Base-by-base conservation (phyloP, 768 basidiomycete species). In the Tephrocybe sp. region DNA sequence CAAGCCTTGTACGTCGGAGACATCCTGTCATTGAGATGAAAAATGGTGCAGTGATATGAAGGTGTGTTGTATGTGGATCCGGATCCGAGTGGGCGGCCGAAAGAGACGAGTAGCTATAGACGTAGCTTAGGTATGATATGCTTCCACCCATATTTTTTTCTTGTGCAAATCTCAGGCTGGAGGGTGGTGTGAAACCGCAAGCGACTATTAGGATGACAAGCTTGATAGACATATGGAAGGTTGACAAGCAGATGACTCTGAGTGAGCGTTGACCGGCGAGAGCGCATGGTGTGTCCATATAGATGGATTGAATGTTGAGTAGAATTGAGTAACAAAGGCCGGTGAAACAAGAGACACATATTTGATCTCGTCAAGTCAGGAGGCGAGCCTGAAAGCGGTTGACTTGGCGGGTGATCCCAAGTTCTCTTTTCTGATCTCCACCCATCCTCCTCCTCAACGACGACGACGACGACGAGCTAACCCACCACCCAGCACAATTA, bases 371-470 rank as follows among this genome's bases (percentile, higher is more conserved):
- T 18, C 37, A 11, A 40, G 19, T 49, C 39, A 49, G 47, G 47
- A 49, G 47, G 21, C 31, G 40, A 36, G 36, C 54, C 53, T 47
- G 54, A 38, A 55, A 49, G 50, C 38, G 50, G 50, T 47, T 55
- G 50, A 50, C 30, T 55, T 43, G 33, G 50, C 31, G 44, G 37
- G 19, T 49, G 47, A 45, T 44, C 42, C 46, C 45, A 43, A 23
- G 29, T 38, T 21, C 16, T 36, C 10, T 33, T 39, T 40, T 36
- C 42, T 37, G 46, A 53, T 47, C 46, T 33, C n/a, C 45, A 41
- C 19, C 19, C 37, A 38, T 43, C 39, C n/a, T 44, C 23, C 30
- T 45, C 33, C 52, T 31, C 24, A 22, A 31, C 42, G 16, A 34
- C 27, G 27, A 49, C 7, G 21, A 36, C 22, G 41, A 36, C 48